phyloP scores from a whole-genome alignment of 2,329 filamentous ascomycete species.

The Scortechinia acanthostroma region DNA sequence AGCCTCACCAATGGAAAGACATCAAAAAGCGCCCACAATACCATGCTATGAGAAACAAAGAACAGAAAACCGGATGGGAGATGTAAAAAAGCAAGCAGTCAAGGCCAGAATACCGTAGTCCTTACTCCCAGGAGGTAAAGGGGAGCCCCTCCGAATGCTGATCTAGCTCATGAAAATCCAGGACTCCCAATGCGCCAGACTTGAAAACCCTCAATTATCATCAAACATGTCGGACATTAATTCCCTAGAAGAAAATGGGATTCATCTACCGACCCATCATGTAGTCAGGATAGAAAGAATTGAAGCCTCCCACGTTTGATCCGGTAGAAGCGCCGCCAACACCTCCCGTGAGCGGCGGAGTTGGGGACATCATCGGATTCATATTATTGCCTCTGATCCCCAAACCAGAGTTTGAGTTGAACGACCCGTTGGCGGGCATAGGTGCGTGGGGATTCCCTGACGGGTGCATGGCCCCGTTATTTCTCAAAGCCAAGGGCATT shows the following conservation, averaged over 20 bases:
- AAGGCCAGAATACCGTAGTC: not conserved
- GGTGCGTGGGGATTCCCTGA: not conserved
- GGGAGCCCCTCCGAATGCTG: constrained; percentile 1
- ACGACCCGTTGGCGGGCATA: not conserved
- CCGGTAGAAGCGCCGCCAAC: not conserved
- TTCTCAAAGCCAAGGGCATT: not conserved
- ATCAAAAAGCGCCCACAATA: not conserved
- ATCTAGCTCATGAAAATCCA: constrained; percentile 2
- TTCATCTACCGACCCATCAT: constrained; percentile 2
- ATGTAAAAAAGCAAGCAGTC: not conserved
- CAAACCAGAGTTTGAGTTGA: not conserved
- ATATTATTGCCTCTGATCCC: not conserved
- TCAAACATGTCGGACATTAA: constrained; percentile 3
- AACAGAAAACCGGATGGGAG: not conserved
- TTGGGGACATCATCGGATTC: not conserved
- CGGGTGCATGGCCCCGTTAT: not conserved
- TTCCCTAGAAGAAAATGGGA: not conserved
- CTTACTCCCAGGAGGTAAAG: not conserved
- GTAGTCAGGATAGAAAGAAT: not conserved
- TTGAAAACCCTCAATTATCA: not conserved
- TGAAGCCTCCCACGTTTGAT: not conserved
- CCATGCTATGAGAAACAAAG: not conserved
- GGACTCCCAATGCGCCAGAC: constrained; percentile 1
- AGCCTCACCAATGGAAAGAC: too few species aligned
- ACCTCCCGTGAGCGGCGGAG: not conserved